Percentiles rank a stretch among this genome's conserved stretches.
phyloP scores from a whole-genome alignment of 2,329 filamentous ascomycete species.

The Nothophoma quercina region DNA sequence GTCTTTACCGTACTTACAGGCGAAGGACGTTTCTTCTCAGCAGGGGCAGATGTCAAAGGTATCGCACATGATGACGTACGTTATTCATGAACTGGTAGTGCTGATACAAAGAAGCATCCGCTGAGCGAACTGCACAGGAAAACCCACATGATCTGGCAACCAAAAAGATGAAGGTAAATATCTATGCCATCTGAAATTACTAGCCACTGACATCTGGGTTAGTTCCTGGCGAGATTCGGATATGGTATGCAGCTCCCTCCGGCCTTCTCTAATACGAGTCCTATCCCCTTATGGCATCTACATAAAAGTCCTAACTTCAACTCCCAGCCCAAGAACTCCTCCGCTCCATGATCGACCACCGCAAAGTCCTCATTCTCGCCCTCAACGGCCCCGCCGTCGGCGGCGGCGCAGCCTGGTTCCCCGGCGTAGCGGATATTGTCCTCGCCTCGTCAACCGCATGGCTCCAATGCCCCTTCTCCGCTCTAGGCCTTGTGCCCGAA shows the following conservation, averaged over 20 bases:
- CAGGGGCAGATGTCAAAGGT: constrained; percentile 59
- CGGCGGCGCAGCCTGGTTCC: constrained; percentile 60
- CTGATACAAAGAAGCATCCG: constrained; percentile 7
- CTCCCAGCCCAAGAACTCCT: constrained; percentile 46
- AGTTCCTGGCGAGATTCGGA: constrained; percentile 34
- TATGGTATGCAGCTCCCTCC: constrained; percentile 38
- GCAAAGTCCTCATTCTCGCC: constrained; percentile 60
- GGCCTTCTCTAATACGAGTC: no score
- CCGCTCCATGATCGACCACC: constrained; percentile 58
- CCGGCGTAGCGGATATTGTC: constrained; percentile 58
- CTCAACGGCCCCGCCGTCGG: constrained; percentile 61
- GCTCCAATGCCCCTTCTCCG: constrained; percentile 59
- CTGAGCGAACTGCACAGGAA: constrained; percentile 22
- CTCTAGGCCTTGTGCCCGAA: constrained; percentile 59
- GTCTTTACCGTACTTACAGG: constrained; percentile 61
- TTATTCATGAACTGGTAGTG: neutral
- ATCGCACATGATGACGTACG: constrained; percentile 18
- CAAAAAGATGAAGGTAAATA: constrained; percentile 49
- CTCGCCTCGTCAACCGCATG: constrained; percentile 55
- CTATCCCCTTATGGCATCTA: no score
- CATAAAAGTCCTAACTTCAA: no score
- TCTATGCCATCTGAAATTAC: no score
- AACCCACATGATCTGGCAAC: constrained; percentile 34
- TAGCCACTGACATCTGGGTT: no score
- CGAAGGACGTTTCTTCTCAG: constrained; percentile 60